Evolutionary conservation across 257 asterid genomes (phyloP), one percentile per base, ranked within the genome.

Genomic region (Solanum pimpinellifolium): DNA sequence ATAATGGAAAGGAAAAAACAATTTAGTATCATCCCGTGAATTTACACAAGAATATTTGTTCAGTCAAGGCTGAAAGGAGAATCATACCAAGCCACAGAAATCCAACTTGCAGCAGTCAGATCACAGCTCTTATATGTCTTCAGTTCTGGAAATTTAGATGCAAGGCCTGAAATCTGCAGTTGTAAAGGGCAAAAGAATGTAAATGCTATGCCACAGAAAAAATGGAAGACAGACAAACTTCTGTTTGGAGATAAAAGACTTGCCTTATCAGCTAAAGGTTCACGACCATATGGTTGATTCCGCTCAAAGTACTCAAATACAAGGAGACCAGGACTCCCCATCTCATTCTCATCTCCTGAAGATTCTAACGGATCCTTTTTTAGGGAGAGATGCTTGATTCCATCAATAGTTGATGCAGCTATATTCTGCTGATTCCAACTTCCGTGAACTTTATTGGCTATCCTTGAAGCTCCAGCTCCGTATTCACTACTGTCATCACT

Each of bases 181-280:
- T 23, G 23, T 49, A 31, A 31, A 18, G 44, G 84, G 85, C 44
- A 81, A 81, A 81, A 49, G 69, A 81, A 47, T 49, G 18, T 81
- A 49, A 77, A 44, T 77, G 83, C 83, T 77, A 44, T 77, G 59
- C 31, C 85, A 81, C 46, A 6, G 46, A 18, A 49, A 7, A 25
- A 60, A 76, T 39, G 52, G n/a, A 33, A 11, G 86, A 39, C 12
- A 72, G 75, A 29, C 47, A 13, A 11, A 9, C 59, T 72, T 44
- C 83, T 83, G 42, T n/a, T 25, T 85, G 39, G 87, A 87, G 69
- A 86, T 44, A 87, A 6, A 88, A 31, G 7, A 90, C 95, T 88
- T 90, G 93, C 99, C 97, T 97, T 94, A 78, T 94, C 98, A 90
- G 96, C 95, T 86, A 97, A 87, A 16, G 99, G 98, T 91, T 94